Conservation (phyloP, 2,329 filamentous ascomycete genomes). For the Aspergillus melleus region DNA sequence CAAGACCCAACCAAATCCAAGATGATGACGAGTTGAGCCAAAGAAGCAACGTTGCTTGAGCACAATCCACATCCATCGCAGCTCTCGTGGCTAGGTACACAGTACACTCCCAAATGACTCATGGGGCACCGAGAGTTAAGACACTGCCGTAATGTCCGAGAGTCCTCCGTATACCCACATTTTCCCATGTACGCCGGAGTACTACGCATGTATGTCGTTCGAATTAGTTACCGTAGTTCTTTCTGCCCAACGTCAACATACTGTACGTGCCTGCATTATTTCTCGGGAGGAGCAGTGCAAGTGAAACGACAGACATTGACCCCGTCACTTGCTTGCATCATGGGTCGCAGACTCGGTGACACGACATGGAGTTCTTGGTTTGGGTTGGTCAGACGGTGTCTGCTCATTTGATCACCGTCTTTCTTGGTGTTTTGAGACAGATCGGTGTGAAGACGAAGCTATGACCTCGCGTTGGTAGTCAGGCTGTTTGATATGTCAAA, state of each 20-base stretch:
- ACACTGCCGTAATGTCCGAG: not conserved
- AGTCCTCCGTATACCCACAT: not conserved
- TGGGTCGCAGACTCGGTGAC: not conserved
- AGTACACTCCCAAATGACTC: not conserved
- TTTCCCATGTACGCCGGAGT: not conserved
- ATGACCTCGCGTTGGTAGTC: not conserved
- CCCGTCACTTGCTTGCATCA: not conserved
- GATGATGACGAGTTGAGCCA: not conserved
- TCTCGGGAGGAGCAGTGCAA: not conserved
- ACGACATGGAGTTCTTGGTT: not conserved
- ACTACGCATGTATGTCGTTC: not conserved
- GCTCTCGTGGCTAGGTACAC: not conserved
- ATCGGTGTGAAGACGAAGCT: not conserved
- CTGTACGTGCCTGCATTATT: not conserved
- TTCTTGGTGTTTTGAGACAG: not conserved
- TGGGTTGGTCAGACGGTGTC: not conserved
- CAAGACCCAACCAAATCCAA: not conserved
- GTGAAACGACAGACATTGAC: not conserved
- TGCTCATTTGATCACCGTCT: not conserved
- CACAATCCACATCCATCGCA: not conserved
- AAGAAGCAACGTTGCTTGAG: not conserved
- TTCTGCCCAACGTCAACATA: not conserved
- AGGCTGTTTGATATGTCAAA: not conserved
- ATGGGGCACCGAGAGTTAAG: not conserved
- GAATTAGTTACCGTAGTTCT: not conserved